These are phyloP conservation scores for Oryza brachyantha DNA, from an alignment of 176 grass and related monocot genomes.

Conservation along the genomic window DNA sequence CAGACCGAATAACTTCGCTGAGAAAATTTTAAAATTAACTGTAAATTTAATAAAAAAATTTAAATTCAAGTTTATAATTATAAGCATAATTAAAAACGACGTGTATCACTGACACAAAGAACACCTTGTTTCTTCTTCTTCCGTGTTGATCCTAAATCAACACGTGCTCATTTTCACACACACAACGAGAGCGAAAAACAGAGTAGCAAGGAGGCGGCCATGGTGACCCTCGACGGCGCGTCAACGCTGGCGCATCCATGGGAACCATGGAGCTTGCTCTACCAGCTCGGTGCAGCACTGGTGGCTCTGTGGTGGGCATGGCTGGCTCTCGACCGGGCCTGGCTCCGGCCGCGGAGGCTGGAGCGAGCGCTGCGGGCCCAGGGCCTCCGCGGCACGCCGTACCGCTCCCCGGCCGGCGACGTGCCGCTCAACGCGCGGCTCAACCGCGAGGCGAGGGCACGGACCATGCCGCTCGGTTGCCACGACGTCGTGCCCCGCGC, in stretches of 20 bases:
- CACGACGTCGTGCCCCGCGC: conserved; percentile 49
- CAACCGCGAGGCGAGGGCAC: conserved; percentile 43
- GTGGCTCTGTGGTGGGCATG: background rate
- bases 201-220: background rate
- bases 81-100: no score
- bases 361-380: conserved; percentile 34
- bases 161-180: no score
- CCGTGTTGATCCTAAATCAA: no score
- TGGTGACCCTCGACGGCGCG: background rate
- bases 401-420: conserved; percentile 45
- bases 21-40: no score
- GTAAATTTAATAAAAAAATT: no score
- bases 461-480: conserved; percentile 42
- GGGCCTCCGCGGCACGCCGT: conserved; percentile 43
- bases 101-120: no score
- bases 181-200: no score
- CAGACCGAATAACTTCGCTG: no score
- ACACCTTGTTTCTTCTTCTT: no score
- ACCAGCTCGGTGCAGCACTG: background rate
- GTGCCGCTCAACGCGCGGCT: conserved; percentile 29
- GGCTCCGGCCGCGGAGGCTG: conserved; percentile 38
- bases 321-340: conserved; percentile 4
- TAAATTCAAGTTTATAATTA: no score
- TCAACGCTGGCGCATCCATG: background rate
- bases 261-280: conserved; percentile 28